Percentiles rank a stretch among this genome's conserved stretches.
phyloP scores from a whole-genome alignment of 352 stramenopile species.

The Plasmopara halstedii region DNA sequence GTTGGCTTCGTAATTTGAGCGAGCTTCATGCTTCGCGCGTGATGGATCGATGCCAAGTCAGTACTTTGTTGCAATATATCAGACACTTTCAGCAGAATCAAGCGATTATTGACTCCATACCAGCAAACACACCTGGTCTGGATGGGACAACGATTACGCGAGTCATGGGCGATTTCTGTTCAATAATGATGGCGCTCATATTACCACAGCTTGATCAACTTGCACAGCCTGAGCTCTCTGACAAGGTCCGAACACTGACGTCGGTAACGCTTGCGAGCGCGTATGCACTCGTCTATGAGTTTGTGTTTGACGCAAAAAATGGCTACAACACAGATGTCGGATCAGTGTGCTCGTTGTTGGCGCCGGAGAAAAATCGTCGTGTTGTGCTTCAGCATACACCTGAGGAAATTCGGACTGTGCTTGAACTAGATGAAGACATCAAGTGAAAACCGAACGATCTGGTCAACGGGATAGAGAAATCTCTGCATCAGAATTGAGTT shows the following conservation, averaged over 20 bases:
- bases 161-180: constrained; percentile 51
- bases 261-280: constrained; percentile 28
- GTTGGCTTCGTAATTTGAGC: constrained; percentile 35
- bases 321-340: constrained; percentile 29
- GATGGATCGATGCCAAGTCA: constrained; percentile 37
- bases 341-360: constrained; percentile 5
- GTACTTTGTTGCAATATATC: constrained; percentile 32
- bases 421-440: constrained; percentile 48
- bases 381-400: constrained; percentile 49
- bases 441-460: no score
- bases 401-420: constrained; percentile 48
- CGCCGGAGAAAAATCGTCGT: constrained; percentile 9
- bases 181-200: constrained; percentile 33
- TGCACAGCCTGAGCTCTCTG: constrained; percentile 35
- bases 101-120: constrained; percentile 2
- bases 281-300: constrained; percentile 52
- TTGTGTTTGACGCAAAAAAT: constrained; percentile 40
- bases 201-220: constrained; percentile 51
- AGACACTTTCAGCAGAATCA: constrained; percentile 28
- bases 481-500: no score
- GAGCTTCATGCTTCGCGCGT: constrained; percentile 36
- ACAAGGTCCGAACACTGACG: constrained; percentile 32
- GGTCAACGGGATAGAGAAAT: no score
- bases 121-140: constrained; percentile 20
- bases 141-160: constrained; percentile 39